Evolutionary conservation across 139 green algal genomes (phyloP), one percentile per base, ranked within the genome.

Genomic region (Helicosporidium sp.): DNA sequence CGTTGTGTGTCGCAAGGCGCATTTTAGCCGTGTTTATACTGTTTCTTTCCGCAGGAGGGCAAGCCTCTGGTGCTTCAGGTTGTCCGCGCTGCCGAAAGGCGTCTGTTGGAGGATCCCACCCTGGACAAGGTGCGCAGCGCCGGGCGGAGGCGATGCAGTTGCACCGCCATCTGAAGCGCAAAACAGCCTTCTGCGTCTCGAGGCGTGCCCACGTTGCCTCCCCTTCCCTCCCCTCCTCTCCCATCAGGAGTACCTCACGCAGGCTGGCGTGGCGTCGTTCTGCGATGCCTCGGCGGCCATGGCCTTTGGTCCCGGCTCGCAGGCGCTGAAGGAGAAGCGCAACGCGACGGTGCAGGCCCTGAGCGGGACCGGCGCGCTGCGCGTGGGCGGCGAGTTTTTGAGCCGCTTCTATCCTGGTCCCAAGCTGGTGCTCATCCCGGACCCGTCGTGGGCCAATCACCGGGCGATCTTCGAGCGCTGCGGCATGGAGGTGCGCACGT

Each of bases 391-490:
- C 17, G 80, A 67, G 31, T 95, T 95, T 67, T 77, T 94, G 43
- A 46, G 63, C 3, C 65, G 70, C 48, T 94, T 80, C 61, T 51
- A 86, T 15, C 74, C 81, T 26, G 73, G 66, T 37, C 57, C 42
- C 35, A 73, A 49, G 17, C 26, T 48, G 45, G 53, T 60, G 45
- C 53, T 60, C 6, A 48, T 53, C 26, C 53, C 70, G 52, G 81
- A 84, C 63, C 84, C 84, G 36, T 91, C 80, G 16, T 93, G 84
- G 84, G 76, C 76, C 51, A 94, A 94, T 72, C 84, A 94, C 77
- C 66, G 75, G 37, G 85, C 86, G 71, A 95, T 97, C 68, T 94
- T 93, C 49, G 64, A 68, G 6, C 79, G 93, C 37, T 61, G 69
- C 7, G 43, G 62, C 79, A 55, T 91, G 75, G 72, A 72, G 77